Conservation (phyloP, 2,329 filamentous ascomycete genomes). For the Cladobotryum protrusum region DNA sequence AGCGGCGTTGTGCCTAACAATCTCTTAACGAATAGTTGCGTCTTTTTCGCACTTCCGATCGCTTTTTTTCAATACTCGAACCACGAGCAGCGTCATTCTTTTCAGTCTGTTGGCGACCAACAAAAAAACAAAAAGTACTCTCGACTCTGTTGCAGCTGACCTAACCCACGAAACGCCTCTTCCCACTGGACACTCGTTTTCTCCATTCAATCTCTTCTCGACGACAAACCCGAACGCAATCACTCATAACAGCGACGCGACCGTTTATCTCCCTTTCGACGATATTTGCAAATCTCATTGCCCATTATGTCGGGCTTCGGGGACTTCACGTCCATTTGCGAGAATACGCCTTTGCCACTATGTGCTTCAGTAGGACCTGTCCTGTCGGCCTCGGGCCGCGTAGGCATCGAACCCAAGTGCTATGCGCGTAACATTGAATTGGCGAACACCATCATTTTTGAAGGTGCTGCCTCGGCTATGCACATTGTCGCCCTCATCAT, state of each 20-base stretch:
- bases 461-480: slow-evolving; percentile 83
- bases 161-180: too few species aligned
- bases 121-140: too few species aligned
- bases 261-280: too few species aligned
- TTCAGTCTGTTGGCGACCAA: too few species aligned
- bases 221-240: too few species aligned
- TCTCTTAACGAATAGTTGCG: too few species aligned
- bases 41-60: not conserved
- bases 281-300: not conserved
- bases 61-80: not conserved
- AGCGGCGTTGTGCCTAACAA: not conserved
- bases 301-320: slow-evolving; percentile 73
- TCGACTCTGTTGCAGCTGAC: too few species aligned
- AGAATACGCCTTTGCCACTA: slow-evolving; percentile 75
- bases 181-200: too few species aligned
- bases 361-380: slow-evolving; percentile 79
- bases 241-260: too few species aligned
- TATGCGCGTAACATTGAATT: slow-evolving; percentile 93
- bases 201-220: too few species aligned
- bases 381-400: slow-evolving; percentile 57
- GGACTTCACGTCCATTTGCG: slow-evolving; percentile 82
- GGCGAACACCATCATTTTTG: slow-evolving; percentile 97
- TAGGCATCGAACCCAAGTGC: slow-evolving; percentile 82
- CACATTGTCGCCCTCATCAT: slow-evolving; percentile 87
- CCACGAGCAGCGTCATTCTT: too few species aligned